A percentile compares a stretch with the other conserved stretches of the same genome.
Conservation (phyloP, 202 grass and related monocot genomes). For the Panicum virgatum region DNA sequence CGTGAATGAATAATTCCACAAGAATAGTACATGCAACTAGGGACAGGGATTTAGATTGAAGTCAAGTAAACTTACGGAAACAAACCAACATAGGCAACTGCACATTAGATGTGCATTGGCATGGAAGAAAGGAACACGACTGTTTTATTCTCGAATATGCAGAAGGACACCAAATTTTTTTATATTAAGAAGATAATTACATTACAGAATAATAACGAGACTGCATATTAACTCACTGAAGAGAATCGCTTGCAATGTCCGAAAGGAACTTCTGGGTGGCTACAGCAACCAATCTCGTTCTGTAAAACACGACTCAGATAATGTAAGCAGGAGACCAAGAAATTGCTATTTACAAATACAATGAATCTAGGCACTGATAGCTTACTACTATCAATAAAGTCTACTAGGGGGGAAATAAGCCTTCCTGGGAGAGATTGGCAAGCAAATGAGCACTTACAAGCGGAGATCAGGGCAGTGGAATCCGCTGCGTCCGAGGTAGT, state of each 20-base stretch:
- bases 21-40: background rate
- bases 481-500: conserved; percentile 88
- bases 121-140: background rate
- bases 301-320: conserved; percentile 44
- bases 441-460: conserved; percentile 49
- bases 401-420: background rate
- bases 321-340: background rate
- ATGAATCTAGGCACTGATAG: background rate
- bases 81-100: background rate
- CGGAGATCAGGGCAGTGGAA: conserved; percentile 96
- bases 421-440: background rate
- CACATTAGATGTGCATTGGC: background rate
- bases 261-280: conserved; percentile 96
- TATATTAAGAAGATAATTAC: background rate
- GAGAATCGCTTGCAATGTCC: conserved; percentile 88
- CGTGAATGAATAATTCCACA: background rate
- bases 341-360: background rate
- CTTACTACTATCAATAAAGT: background rate
- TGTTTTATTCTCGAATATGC: background rate
- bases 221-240: conserved; percentile 66
- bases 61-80: background rate
- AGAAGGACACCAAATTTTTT: background rate
- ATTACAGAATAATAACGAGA: background rate
- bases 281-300: conserved; percentile 90
- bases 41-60: background rate